Percentiles rank a stretch among this genome's conserved stretches.
phyloP scores from a whole-genome alignment of 192 early-diverging fungal species.

The Coemansia sp. region DNA sequence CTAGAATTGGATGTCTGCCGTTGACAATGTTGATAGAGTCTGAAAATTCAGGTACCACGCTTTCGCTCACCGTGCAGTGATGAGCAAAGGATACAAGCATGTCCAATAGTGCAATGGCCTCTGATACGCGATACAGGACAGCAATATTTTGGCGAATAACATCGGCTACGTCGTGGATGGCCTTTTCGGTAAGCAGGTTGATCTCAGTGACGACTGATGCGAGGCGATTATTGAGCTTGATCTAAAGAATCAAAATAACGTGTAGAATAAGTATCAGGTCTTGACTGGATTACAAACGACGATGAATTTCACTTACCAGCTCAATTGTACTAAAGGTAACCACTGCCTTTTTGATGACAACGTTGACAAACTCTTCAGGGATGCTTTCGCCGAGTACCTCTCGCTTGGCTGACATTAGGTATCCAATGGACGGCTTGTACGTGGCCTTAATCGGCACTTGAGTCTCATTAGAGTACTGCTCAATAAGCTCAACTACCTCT shows the following conservation, averaged over 20 bases:
- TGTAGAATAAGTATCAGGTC: background rate
- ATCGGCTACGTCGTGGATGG: constrained; percentile 33
- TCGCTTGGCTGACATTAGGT: constrained; percentile 58
- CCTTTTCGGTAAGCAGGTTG: constrained; percentile 76
- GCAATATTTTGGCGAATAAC: constrained; percentile 63
- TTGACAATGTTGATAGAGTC: constrained; percentile 75
- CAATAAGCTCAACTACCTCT: constrained; percentile 43
- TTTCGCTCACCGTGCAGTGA: constrained; percentile 61
- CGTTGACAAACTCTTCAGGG: constrained; percentile 75
- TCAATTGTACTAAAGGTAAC: constrained; percentile 77
- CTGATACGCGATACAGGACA: constrained; percentile 72
- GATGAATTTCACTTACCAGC: constrained; percentile 56
- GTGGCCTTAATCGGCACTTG: constrained; percentile 68
- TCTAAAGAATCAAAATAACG: constrained; percentile 22
- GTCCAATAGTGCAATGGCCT: constrained; percentile 79
- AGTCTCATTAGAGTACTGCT: constrained; percentile 57
- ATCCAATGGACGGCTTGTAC: constrained; percentile 66
- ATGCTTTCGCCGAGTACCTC: constrained; percentile 55
- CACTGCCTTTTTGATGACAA: constrained; percentile 64
- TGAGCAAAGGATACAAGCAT: constrained; percentile 77
- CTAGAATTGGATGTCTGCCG: constrained; percentile 77
- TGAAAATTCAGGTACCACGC: constrained; percentile 73
- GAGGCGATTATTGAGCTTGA: constrained; percentile 81
- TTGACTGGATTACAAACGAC: background rate
- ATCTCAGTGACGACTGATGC: constrained; percentile 82